Evolutionary conservation across 345 rosid species (phyloP).

Genomic region (Boechera retrofracta): DNA sequence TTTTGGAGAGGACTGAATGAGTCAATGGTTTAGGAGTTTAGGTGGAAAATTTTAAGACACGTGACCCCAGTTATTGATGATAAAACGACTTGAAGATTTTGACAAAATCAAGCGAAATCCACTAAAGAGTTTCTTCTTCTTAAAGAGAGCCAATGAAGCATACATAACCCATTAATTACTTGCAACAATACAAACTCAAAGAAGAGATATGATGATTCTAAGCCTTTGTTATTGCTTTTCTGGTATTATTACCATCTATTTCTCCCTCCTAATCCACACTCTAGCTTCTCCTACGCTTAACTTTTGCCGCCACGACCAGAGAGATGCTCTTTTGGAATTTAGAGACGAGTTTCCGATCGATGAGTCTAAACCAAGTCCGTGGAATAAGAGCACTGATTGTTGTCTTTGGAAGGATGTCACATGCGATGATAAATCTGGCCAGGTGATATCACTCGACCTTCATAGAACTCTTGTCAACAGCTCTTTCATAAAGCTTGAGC

Average conservation of each 20-base stretch:
- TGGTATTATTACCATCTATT: not conserved
- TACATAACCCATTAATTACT: not conserved
- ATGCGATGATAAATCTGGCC: conserved; percentile 1
- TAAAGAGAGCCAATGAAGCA: not conserved
- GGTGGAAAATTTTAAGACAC: not conserved
- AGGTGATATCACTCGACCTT: conserved; percentile 27
- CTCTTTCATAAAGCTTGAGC: not conserved
- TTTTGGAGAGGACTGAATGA: not conserved
- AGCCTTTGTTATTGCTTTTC: not conserved
- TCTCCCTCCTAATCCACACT: not conserved
- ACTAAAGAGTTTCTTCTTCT: not conserved
- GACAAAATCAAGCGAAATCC: not conserved
- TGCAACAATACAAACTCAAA: not conserved
- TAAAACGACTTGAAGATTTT: not conserved
- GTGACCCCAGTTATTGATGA: not conserved
- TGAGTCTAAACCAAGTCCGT: not conserved
- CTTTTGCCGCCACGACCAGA: conserved; percentile 17
- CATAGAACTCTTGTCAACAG: accelerated
- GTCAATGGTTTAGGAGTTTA: not conserved
- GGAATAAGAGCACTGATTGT: conserved; percentile 17
- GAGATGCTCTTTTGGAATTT: conserved; percentile 19
- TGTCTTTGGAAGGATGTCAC: conserved; percentile 21
- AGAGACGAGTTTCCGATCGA: conserved; percentile 1
- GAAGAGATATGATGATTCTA: not conserved
- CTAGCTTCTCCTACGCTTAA: conserved; percentile 14